Evolutionary conservation across 2,329 filamentous ascomycete species (phyloP).

Genomic region (Nigrospora sphaerica): DNA sequence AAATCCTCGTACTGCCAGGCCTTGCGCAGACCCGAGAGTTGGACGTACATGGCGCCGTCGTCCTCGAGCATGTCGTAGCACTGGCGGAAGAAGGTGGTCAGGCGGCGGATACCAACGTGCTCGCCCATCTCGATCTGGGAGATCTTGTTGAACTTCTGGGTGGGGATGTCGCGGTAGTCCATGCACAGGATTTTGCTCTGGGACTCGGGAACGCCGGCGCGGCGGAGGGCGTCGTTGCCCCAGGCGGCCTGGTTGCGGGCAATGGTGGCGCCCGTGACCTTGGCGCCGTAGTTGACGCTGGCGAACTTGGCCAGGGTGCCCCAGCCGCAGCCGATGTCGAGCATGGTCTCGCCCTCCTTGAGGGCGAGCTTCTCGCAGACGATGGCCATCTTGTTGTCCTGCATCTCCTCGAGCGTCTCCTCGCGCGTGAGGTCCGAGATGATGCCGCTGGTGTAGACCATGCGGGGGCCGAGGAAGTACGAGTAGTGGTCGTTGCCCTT

Average conservation of each 20-base stretch:
- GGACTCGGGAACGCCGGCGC: slow-evolving; percentile 69
- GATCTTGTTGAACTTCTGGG: slow-evolving; percentile 74
- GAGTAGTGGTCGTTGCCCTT: slow-evolving; percentile 93
- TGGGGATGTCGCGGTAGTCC: slow-evolving; percentile 87
- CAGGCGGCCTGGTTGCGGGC: slow-evolving; percentile 90
- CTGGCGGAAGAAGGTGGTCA: slow-evolving; percentile 70
- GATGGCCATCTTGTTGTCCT: slow-evolving; percentile 91
- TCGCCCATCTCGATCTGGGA: slow-evolving; percentile 96
- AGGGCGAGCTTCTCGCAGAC: slow-evolving; percentile 91
- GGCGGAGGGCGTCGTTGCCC: slow-evolving; percentile 81
- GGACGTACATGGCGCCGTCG: slow-evolving; percentile 87
- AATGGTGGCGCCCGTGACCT: slow-evolving; percentile 80
- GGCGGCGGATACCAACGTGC: slow-evolving; percentile 88
- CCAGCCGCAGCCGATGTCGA: slow-evolving; percentile 95
- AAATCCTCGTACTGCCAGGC: slow-evolving; percentile 95
- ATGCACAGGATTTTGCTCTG: slow-evolving; percentile 87
- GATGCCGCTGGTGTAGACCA: slow-evolving; percentile 93
- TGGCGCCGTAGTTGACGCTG: slow-evolving; percentile 77
- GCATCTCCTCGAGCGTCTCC: slow-evolving; percentile 84
- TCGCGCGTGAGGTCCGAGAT: slow-evolving; percentile 79
- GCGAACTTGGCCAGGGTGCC: slow-evolving; percentile 88
- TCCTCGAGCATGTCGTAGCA: slow-evolving; percentile 91
- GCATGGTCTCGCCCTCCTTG: slow-evolving; percentile 69
- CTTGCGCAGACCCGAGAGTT: slow-evolving; percentile 86
- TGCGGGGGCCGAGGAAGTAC: slow-evolving; percentile 93